Base-by-base conservation (phyloP, 106 monocot genomes). In the Dioscorea zingiberensis region DNA sequence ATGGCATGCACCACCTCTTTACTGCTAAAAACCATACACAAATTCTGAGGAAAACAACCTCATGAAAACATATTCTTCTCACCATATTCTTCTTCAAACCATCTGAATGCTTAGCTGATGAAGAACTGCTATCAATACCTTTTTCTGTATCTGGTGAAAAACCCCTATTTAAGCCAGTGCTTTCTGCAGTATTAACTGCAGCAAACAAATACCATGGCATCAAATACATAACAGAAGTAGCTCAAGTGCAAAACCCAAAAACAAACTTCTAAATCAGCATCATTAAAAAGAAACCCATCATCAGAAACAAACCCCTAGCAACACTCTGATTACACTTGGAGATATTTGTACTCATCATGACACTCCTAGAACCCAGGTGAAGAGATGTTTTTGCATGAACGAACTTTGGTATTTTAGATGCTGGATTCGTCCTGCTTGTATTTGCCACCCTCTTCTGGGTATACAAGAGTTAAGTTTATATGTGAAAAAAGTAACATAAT, bases 401-500 rank as follows among this genome's bases (percentile, higher is more conserved):
- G 28, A 91, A 48, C 59, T 76, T 93, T 10, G 76, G 85, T 16
- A 80, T 25, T 75, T 87, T 93, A 57, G 80, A 80, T 67, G 78
- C 19, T 27, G 74, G 71, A 62, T 68, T 74, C 69, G 46, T 21
- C 2, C 67, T 64, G 30, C 23, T 60, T 26, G 58, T 17, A 61
- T 74, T 77, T 29, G 76, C 72, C 30, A 77, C 65, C 68, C 80
- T 87, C 63, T 83, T 90, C 32, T 84, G 85, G 66, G 67, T 85
- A 70, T 12, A 53, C 28, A 19, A 70, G 21, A 68, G 79, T 90
- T 72, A 90, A 89, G 84, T 45, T 47, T 44, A n/a, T 17, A 48
- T 32, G n/a, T 19, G 26, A 22, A 64, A 9, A 68, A 45, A 2
- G 13, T 2, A 30, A 54, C n/a, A 68, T 48, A 60, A 48, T 4